Conservation (phyloP, 768 basidiomycete species). For the Collybia mongolica region DNA sequence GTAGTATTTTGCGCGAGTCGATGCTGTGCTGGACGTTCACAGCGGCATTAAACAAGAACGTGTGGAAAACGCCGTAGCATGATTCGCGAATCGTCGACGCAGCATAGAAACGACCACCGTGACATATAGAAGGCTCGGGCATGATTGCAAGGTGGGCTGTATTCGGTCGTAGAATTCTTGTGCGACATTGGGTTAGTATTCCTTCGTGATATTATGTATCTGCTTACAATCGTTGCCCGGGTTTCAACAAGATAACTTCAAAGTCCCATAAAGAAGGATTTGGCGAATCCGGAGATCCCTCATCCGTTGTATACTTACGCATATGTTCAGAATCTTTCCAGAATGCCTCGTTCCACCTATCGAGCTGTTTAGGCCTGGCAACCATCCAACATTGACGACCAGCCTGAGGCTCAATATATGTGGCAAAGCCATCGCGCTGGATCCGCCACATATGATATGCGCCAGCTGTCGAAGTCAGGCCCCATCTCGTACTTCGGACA, state of each 20-base stretch:
- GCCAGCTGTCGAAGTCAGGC: conserved; percentile 6
- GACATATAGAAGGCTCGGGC: conserved; percentile 12
- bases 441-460: conserved; percentile 15
- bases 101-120: conserved; percentile 21
- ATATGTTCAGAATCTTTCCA: background rate
- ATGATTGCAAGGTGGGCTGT: conserved; percentile 14
- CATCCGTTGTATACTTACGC: background rate
- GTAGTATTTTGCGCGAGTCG: conserved; percentile 7
- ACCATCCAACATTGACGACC: conserved; percentile 16
- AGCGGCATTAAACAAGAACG: conserved; percentile 5
- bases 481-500: conserved; percentile 9
- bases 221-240: conserved; percentile 4
- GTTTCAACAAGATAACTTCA: conserved; percentile 5
- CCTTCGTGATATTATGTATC: background rate
- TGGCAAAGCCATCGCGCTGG: conserved; percentile 13
- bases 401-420: conserved; percentile 5
- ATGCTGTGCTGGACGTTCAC: conserved; percentile 15
- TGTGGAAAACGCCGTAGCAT: conserved; percentile 12
- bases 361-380: background rate
- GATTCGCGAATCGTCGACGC: conserved; percentile 12
- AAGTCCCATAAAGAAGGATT: background rate
- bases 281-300: background rate
- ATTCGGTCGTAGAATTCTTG: conserved; percentile 16
- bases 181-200: background rate
- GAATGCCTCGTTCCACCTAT: background rate